Base-by-base conservation (phyloP, 75 land plant genomes). In the Chamaecyparis obtusa region DNA sequence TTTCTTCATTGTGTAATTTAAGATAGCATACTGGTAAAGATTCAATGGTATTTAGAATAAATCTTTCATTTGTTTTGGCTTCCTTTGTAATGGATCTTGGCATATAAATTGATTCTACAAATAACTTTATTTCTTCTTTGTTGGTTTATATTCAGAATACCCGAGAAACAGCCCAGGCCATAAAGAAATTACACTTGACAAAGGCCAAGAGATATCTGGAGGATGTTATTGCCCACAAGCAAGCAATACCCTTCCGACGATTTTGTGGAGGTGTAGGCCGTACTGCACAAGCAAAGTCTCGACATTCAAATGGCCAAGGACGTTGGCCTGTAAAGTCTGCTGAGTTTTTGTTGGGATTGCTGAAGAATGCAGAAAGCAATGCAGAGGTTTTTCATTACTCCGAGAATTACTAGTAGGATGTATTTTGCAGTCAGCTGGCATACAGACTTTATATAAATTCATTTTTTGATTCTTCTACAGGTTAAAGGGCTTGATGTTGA, bases 291-390 rank as follows among this genome's bases (percentile, higher is more conserved):
- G 99, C 98, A 8, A 97, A 97, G 89, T 88, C 90, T 57, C 93
- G 99, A 17, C 95, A 96, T 72, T 89, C 98, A n/a, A 96, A 96
- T 88, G 97, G 98, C 11, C 98, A 96, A 85, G 99, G 99, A 9
- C 93, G 97, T 17, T 97, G 99, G 99, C 99, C 99, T 56, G 94
- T 89, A 36, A 97, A 97, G 83, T 97, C 99, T 49, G 96, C 95
- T 1, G 92, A 89, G 33, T 97, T 95, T 85, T 92, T 97, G 39
- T 82, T 97, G 80, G 97, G 93, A 77, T 84, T 97, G 86, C 90
- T 97, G 21, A 97, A 97, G 91, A 97, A 96, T 88, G 99, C 99
- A 82, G 99, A 97, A 88, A 97, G 99, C 88, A 97, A 97, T 93
- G 99, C 99, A 15, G 99, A 97, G 87, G 96, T 94, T 92, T 78